Evolutionary conservation across 2,329 filamentous ascomycete species (phyloP), one percentile per base, ranked within the genome.

Genomic region (Neofusicoccum sp.): DNA sequence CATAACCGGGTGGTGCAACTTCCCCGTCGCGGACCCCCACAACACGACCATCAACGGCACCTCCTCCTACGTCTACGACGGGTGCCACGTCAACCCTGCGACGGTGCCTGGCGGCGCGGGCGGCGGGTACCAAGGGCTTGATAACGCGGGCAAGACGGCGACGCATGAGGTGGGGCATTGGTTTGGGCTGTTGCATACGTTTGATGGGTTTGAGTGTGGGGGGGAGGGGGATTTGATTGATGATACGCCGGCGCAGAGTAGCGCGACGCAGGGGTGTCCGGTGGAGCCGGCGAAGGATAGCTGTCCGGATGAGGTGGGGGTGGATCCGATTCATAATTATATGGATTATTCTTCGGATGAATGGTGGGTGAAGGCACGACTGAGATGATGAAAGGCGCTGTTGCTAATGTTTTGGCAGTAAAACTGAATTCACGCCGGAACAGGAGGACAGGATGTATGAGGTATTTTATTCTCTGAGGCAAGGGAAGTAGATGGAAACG

Each of bases 311-410:
- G 76, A 78, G 0, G 70, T 64, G 14, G 69, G 66, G 3, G 57
- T 75, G 14, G 83, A 85, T 70, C 73, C 80, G 3, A 80, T 85
- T 60, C 79, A 82, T 63, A 84, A 85, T 67, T 85, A 80, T 66
- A 85, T 86, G 83, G 83, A 86, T 70, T 84, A 85, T 68, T 80
- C 77, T 14, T 45, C 43, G 26, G 43, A 45, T 30, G 43, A 30
- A 7, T 45, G 43, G 43, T 45, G 43, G 30, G 43, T 45, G 24
- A 11, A 9, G 20, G 20, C n/a, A n/a, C 6, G 36, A 40, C 12
- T 26, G 7, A 11, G 24, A 7, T 7, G 41, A 24, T 16, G 2
- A 9, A 8, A 11, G 16, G 6, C 2, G 7, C 20, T 26, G 16
- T 36, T 36, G 9, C 41, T 44, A 26, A 44, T 16, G 16, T 16